These are phyloP conservation scores for Neofusicoccum cordaticola DNA, from an alignment of 2,329 filamentous ascomycete species.

Conservation along the genomic window DNA sequence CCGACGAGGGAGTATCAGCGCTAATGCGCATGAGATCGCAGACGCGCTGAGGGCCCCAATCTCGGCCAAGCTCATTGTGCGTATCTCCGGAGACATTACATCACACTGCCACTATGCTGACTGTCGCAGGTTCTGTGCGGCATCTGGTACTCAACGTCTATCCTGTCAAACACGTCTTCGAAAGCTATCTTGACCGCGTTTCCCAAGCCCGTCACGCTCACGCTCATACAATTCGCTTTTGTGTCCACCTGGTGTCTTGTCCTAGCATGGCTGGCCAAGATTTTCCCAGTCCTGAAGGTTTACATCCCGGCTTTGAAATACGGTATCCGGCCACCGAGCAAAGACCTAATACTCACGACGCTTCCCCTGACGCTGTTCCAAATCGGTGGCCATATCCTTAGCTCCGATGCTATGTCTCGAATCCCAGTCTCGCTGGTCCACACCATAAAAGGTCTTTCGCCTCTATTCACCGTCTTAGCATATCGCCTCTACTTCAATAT, in stretches of 20 bases:
- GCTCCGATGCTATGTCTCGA: conserved; percentile 87
- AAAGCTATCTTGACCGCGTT: conserved; percentile 95
- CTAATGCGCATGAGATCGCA: conserved; percentile 90
- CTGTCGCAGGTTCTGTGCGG: conserved; percentile 69
- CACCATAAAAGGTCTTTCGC: conserved; percentile 96
- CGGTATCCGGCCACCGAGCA: conserved; percentile 76
- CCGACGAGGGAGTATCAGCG: conserved; percentile 79
- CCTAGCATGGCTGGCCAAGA: conserved; percentile 69
- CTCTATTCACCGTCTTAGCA: conserved; percentile 89
- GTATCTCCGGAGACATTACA: conserved; percentile 31
- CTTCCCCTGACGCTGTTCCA: conserved; percentile 92
- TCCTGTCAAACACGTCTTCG: conserved; percentile 94
- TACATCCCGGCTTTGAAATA: conserved; percentile 76
- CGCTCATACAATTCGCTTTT: conserved; percentile 88
- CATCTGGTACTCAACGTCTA: conserved; percentile 92
- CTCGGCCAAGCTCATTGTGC: conserved; percentile 82
- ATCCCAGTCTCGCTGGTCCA: conserved; percentile 97
- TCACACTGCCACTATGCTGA: conserved; percentile 19
- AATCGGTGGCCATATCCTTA: conserved; percentile 88
- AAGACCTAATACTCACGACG: conserved; percentile 79
- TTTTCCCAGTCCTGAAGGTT: conserved; percentile 68
- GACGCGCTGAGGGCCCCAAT: conserved; percentile 87
- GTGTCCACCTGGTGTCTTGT: conserved; percentile 85
- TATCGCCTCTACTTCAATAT: conserved; percentile 89
- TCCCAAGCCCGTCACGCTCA: conserved; percentile 85